A percentile compares a stretch with the other conserved stretches of the same genome.
phyloP scores from a whole-genome alignment of 2,329 filamentous ascomycete genomes.

The Calonectria hongkongensis region DNA sequence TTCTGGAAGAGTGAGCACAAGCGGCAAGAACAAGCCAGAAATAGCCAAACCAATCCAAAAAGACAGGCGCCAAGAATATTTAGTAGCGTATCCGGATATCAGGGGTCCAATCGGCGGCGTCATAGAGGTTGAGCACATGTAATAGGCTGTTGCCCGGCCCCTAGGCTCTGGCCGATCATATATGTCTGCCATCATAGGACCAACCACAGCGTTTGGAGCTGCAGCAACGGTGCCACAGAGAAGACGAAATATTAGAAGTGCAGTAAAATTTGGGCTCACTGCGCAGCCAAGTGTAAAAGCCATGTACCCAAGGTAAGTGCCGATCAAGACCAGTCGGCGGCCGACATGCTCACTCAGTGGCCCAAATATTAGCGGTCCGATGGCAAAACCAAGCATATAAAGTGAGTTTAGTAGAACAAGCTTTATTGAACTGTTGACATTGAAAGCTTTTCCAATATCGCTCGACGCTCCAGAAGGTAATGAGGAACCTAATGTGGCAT shows the following conservation, averaged over 20 bases:
- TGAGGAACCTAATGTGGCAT: background rate
- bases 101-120: background rate
- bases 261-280: background rate
- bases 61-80: background rate
- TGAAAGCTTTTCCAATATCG: background rate
- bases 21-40: background rate
- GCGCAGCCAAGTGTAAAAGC: constrained; percentile 5
- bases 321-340: constrained; percentile 1
- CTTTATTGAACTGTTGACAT: background rate
- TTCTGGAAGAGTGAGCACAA: background rate
- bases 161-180: background rate
- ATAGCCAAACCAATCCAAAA: constrained; percentile 8
- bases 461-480: background rate
- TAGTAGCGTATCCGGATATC: background rate
- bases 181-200: background rate
- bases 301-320: constrained; percentile 3
- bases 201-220: background rate
- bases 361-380: constrained; percentile 1
- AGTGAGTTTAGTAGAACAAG: background rate
- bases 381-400: background rate
- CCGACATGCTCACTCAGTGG: constrained; percentile 1
- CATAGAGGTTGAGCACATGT: background rate
- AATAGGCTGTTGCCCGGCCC: background rate
- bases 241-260: constrained; percentile 8
- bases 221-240: background rate